These are phyloP conservation scores for Nemania sp. DNA, from an alignment of 2,329 filamentous ascomycete species.

Conservation along the genomic window DNA sequence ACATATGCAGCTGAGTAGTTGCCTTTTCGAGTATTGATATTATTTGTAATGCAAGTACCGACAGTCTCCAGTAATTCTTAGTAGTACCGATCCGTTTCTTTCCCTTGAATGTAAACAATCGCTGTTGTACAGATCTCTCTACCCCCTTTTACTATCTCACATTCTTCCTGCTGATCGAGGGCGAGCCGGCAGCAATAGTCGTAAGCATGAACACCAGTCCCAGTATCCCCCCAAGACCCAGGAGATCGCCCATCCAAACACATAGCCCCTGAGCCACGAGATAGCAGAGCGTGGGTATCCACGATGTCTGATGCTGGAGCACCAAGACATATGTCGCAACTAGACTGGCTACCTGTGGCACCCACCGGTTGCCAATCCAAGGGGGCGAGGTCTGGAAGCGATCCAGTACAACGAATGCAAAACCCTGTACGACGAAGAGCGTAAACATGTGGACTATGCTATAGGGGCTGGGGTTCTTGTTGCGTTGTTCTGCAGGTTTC, in stretches of 20 bases:
- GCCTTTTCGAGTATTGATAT: not conserved
- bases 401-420: slow-evolving; percentile 3
- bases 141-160: not conserved
- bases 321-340: slow-evolving; percentile 12
- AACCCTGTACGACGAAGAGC: slow-evolving; percentile 5
- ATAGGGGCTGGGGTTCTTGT: not conserved
- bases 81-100: not conserved
- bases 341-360: slow-evolving; percentile 15
- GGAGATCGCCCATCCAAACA: not conserved
- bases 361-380: slow-evolving; percentile 1
- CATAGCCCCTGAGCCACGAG: slow-evolving; percentile 7
- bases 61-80: too few relatives aligned
- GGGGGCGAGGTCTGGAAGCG: slow-evolving; percentile 8
- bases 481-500: not conserved
- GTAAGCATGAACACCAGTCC: slow-evolving; percentile 1
- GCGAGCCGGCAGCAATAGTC: not conserved
- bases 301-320: slow-evolving; percentile 9
- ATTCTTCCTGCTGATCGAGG: not conserved
- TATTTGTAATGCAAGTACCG: not conserved
- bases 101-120: not conserved
- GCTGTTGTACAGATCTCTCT: not conserved
- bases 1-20: not conserved
- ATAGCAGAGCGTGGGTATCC: slow-evolving; percentile 7
- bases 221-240: not conserved
- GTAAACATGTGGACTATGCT: not conserved